Base-by-base conservation (phyloP, 768 basidiomycete genomes). In the Lactarius evosmus region DNA sequence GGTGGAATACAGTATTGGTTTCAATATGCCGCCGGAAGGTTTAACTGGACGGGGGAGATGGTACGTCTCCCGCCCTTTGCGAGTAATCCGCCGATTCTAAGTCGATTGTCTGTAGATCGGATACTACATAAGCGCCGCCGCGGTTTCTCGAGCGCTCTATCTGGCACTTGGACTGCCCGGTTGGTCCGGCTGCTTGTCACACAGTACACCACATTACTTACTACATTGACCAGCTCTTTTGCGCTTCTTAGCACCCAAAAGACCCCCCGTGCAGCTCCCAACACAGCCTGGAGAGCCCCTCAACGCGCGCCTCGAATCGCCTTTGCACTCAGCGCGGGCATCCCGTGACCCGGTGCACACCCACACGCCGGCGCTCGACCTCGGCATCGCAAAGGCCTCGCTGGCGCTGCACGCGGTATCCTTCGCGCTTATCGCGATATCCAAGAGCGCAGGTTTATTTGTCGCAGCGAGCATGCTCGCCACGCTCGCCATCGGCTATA, bases 361-460 rank as follows among this genome's bases (percentile, higher is more conserved):
- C 60, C 67, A 52, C 63, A 55, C 81, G 2, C 73, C 82, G 5
- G 52, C 73, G 0, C 86, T 93, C 71, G 93, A 96, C 74, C 80
- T 95, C n/a, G 71, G 70, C 34, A 76, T 93, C 25, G 84, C 87
- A 7, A 83, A 85, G 5, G 67, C 77, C 38, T 93, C 90, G 7
- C 73, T 90, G 11, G 49, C 79, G 11, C 5, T 65, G 7, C 55
- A 61, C 2, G 53, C 32, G 2, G 16, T 56, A 7, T 56, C 4
- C 9, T 61, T 91, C 53, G 87, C 91, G 49, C 56, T 83, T 16
- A 34, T 81, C 30, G 75, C 80, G 11, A 36, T 84, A 56, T 77
- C 84, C 1, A 74, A 76, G 4, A 78, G 76, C 7, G 77, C 84
- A 2, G 36, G 74, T 2, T 65, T 78, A 33, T 96, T 88, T 72